Base-by-base conservation (phyloP, 2,329 filamentous ascomycete genomes). In the Neospermospora avenae region DNA sequence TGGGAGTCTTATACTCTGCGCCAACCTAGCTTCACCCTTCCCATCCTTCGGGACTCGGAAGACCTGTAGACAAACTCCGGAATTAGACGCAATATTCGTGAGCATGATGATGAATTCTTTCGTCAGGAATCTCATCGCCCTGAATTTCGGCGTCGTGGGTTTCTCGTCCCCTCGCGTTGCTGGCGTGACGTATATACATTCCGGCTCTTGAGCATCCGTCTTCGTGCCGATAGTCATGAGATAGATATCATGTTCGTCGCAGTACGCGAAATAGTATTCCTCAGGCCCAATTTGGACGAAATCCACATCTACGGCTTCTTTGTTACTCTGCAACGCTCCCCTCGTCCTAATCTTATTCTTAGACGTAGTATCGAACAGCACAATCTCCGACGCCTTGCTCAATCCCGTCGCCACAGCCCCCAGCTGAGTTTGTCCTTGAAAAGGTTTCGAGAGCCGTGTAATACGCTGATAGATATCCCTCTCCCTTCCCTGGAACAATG, bases 351-450 rank as follows among this genome's bases (percentile, higher is more conserved):
- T 80, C 37, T 76, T 81, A 74, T 64, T 80, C 75, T 67, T 85
- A 14, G 75, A 65, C 37, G 77, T 76, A 16, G 87, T 84, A 71
- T 90, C 84, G 72, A 96, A 96, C 44, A 96, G 76, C 25, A 91
- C 87, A 62, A 97, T 83, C 75, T 97, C 89, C 13, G 88, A 84
- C 51, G 88, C 79, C 62, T 85, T 86, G 20, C 90, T 86, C 64
- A 96, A 78, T 28, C 90, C 90, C 0, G 91, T 93, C 10, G 91
- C 88, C 62, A 89, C 86, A 13, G 86, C 92, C 61, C 89, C 92
- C 41, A 96, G 79, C 61, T 90, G 83, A 45, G 82, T 81, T 60
- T 79, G 77, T 20, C 78, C 80, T 46, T 79, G 76, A 44, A 72
- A 75, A 57, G 80, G 80, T 60, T 76, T 75, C 39, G 81, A 80